These are phyloP conservation scores for Cajanus cajan DNA, from an alignment of 306 rosid genomes.

Conservation along the genomic window DNA sequence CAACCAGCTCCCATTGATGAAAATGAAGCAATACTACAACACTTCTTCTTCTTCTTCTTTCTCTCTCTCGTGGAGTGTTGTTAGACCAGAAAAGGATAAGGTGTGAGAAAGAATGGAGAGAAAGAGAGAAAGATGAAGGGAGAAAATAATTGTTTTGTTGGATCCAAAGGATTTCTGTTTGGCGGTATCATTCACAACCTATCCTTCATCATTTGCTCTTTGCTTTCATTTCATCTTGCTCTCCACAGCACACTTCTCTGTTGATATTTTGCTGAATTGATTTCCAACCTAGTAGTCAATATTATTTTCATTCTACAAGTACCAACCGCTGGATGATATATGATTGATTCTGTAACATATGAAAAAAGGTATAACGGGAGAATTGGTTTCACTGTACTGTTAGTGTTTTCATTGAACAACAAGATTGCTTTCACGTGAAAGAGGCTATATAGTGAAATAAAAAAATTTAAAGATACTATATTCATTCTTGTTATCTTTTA, in stretches of 20 bases:
- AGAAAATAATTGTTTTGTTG: neutral
- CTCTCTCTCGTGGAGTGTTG: neutral
- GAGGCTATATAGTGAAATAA: neutral
- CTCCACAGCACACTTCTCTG: neutral
- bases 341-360: neutral
- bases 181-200: constrained; percentile 4
- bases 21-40: neutral
- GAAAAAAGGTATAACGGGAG: neutral
- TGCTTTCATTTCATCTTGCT: constrained; percentile 1
- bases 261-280: neutral
- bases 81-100: neutral
- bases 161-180: constrained; percentile 42
- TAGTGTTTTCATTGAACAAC: neutral
- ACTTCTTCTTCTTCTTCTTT: neutral
- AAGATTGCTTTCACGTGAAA: neutral
- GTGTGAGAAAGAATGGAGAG: neutral
- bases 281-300: neutral
- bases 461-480: neutral
- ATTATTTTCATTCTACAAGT: neutral
- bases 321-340: neutral
- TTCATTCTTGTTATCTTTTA: neutral
- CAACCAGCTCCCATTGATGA: constrained; percentile 78
- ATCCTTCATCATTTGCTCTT: neutral
- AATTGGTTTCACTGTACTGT: neutral
- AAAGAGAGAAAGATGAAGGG: constrained; percentile 37